Conservation (phyloP, 2,329 filamentous ascomycete species). For the Acephala macrosclerotiorum region DNA sequence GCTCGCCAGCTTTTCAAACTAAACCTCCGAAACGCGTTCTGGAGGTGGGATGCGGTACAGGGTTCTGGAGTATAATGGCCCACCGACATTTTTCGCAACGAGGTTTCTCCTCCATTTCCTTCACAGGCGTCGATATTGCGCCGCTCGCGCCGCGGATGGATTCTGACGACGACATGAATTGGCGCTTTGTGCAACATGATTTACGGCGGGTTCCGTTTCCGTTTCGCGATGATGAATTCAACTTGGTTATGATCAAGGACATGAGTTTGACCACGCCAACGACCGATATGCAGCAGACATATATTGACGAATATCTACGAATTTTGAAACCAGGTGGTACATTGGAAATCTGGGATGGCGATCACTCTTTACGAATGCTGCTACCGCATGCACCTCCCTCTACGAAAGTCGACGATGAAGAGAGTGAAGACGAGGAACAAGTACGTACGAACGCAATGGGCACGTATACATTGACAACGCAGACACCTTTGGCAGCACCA, state of each 20-base stretch:
- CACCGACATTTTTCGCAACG: conserved; percentile 77
- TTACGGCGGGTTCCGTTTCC: conserved; percentile 78
- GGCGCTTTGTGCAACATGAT: conserved; percentile 90
- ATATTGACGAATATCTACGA: conserved; percentile 77
- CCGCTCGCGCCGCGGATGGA: conserved; percentile 70
- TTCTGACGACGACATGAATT: conserved; percentile 77
- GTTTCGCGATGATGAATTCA: conserved; percentile 81
- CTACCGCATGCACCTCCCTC: conserved; percentile 72
- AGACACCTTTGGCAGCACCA: conserved; percentile 81
- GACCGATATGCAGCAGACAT: conserved; percentile 57
- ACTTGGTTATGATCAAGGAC: conserved; percentile 90
- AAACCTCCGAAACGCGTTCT: conserved; percentile 79
- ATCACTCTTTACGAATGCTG: conserved; percentile 83
- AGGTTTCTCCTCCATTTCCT: conserved; percentile 74
- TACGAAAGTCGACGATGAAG: conserved; percentile 44
- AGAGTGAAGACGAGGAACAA: conserved; percentile 65
- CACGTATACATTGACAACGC: conserved; percentile 82
- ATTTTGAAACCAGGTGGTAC: conserved; percentile 79
- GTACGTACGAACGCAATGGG: conserved; percentile 72
- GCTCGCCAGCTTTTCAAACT: conserved; percentile 70
- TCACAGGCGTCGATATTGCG: conserved; percentile 84
- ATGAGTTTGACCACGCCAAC: conserved; percentile 71
- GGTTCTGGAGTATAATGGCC: conserved; percentile 89
- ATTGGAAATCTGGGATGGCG: conserved; percentile 89
- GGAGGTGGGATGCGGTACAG: conserved; percentile 87